phyloP scores from a whole-genome alignment of 306 rosid genomes.

The Begonia peltatifolia region DNA sequence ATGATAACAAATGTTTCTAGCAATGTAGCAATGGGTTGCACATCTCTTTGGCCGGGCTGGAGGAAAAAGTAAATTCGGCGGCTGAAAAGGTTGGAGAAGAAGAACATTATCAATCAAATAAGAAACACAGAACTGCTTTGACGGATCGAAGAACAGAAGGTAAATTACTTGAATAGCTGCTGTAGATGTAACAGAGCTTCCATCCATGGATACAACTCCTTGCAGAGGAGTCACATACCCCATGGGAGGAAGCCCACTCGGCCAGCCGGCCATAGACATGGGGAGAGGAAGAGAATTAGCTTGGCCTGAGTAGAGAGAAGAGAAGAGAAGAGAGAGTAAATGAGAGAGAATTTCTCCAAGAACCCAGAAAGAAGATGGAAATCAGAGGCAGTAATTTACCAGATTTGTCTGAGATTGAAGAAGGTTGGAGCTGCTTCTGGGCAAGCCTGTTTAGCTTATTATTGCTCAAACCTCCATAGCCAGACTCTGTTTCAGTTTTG shows the following conservation, averaged over 20 bases:
- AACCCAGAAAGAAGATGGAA: not conserved
- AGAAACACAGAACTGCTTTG: not conserved
- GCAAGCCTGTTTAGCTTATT: slow-evolving; percentile 36
- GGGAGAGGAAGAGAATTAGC: slow-evolving; percentile 55
- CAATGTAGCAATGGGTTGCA: slow-evolving; percentile 88
- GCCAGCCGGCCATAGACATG: slow-evolving; percentile 73
- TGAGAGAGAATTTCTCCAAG: slow-evolving; percentile 3
- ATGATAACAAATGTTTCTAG: slow-evolving; percentile 53
- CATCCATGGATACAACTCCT: slow-evolving; percentile 91
- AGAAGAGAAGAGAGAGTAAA: not conserved
- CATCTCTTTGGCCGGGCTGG: slow-evolving; percentile 90
- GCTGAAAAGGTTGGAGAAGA: slow-evolving; percentile 22
- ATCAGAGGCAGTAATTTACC: slow-evolving; percentile 18
- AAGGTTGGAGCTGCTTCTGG: slow-evolving; percentile 20
- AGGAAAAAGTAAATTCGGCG: slow-evolving; percentile 50
- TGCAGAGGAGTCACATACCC: slow-evolving; percentile 79
- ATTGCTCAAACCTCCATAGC: slow-evolving; percentile 17
- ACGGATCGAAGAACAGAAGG: not conserved
- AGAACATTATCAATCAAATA: not conserved
- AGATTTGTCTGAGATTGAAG: slow-evolving; percentile 30
- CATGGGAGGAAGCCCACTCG: slow-evolving; percentile 75
- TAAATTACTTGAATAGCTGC: slow-evolving; percentile 56
- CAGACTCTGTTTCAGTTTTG: slow-evolving; percentile 45
- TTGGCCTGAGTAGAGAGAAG: slow-evolving; percentile 30
- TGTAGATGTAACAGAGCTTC: slow-evolving; percentile 45